Conservation (phyloP, 371 early-diverging fungal genomes). For the Mortierella sp. region DNA sequence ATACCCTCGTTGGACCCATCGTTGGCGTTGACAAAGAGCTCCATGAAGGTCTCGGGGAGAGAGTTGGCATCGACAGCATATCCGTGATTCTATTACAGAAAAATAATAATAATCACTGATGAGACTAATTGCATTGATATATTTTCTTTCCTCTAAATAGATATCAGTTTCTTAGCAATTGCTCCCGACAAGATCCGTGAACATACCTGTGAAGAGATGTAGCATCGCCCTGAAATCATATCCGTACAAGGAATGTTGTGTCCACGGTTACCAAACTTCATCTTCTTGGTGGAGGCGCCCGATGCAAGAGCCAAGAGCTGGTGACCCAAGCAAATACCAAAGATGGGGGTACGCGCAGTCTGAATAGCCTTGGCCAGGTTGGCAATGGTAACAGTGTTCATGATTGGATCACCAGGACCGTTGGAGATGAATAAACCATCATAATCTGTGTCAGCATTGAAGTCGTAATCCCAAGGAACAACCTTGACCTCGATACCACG, state of each 20-base stretch:
- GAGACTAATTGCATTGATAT: background rate
- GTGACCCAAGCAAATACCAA: conserved; percentile 98
- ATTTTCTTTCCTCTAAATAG: background rate
- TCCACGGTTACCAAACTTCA: conserved; percentile 99
- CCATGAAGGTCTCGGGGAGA: conserved; percentile 83
- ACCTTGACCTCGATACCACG: conserved; percentile 94
- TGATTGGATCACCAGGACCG: conserved; percentile 98
- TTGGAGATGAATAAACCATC: conserved; percentile 97
- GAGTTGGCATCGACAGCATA: conserved; percentile 92
- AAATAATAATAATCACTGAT: background rate
- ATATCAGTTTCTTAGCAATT: too few relatives aligned
- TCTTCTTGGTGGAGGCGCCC: conserved; percentile 93
- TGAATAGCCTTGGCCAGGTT: conserved; percentile 75
- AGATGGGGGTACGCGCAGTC: conserved; percentile 88
- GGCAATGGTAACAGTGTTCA: conserved; percentile 79
- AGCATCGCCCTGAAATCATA: conserved; percentile 94
- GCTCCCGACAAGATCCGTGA: background rate
- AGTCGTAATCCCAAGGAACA: conserved; percentile 97
- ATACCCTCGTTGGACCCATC: conserved; percentile 98
- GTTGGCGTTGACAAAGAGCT: conserved; percentile 97
- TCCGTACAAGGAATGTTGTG: conserved; percentile 99
- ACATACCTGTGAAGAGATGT: conserved; percentile 88
- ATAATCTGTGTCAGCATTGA: conserved; percentile 77
- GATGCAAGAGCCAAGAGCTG: conserved; percentile 94
- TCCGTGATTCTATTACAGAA: conserved; percentile 85